Percentiles rank a stretch among this genome's conserved stretches.
Conservation (phyloP, 1,139 yeast species). For the Kurtzmaniella natalensis region DNA sequence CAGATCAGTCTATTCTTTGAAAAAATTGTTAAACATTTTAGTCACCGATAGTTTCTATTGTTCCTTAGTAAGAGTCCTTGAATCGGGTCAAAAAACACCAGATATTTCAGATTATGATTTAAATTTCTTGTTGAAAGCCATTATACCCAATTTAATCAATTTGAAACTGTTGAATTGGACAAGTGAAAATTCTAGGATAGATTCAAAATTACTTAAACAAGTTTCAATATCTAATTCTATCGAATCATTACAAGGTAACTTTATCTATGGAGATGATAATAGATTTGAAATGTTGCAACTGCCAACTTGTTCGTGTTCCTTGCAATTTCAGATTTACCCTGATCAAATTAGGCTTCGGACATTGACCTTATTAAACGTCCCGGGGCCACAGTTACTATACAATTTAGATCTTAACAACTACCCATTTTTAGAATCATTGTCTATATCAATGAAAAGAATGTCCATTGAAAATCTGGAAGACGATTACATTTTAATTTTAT, state of each 20-base stretch:
- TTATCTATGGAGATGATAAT: slow-evolving; percentile 19
- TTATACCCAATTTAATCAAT: slow-evolving; percentile 17
- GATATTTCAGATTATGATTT: slow-evolving; percentile 25
- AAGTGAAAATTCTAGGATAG: slow-evolving; percentile 12
- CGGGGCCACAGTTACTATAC: slow-evolving; percentile 9
- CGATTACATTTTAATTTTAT: slow-evolving; percentile 4
- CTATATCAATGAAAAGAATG: slow-evolving; percentile 8
- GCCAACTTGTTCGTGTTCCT: slow-evolving; percentile 9
- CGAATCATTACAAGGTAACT: slow-evolving; percentile 10
- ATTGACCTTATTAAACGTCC: slow-evolving; percentile 6
- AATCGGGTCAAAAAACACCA: slow-evolving; percentile 17
- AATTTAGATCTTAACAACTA: slow-evolving; percentile 12
- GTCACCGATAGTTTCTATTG: slow-evolving; percentile 12
- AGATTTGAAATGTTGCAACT: slow-evolving; percentile 5
- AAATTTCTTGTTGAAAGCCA: slow-evolving; percentile 12
- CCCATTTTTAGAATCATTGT: background rate
- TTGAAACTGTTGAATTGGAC: slow-evolving; percentile 22
- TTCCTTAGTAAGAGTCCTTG: slow-evolving; percentile 13
- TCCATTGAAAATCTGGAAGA: slow-evolving; percentile 12
- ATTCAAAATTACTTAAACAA: slow-evolving; percentile 12
- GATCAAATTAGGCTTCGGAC: slow-evolving; percentile 3
- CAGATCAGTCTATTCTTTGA: slow-evolving; percentile 18
- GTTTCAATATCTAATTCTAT: slow-evolving; percentile 11
- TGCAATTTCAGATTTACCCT: slow-evolving; percentile 3
- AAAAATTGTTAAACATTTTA: slow-evolving; percentile 17